phyloP scores from a whole-genome alignment of 805 yeast genomes.

The Barnettozyma californica region DNA sequence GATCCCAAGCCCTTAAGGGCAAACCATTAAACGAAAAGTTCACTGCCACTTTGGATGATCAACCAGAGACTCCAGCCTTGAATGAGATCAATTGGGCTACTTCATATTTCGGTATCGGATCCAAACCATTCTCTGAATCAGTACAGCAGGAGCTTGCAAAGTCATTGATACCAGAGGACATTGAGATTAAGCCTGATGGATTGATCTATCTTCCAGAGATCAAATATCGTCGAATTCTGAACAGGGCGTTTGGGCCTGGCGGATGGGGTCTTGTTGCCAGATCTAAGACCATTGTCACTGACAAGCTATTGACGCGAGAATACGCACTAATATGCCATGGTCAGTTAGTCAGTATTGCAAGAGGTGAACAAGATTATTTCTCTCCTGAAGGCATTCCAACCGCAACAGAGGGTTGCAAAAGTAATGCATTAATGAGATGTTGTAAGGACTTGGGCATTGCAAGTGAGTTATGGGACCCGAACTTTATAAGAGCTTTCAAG shows the following conservation, averaged over 20 bases:
- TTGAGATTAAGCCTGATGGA: constrained; percentile 96
- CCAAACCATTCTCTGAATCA: constrained; percentile 62
- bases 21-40: constrained; percentile 16
- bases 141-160: constrained; percentile 56
- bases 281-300: constrained; percentile 73
- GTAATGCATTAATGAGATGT: constrained; percentile 95
- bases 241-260: constrained; percentile 94
- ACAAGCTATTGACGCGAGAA: constrained; percentile 77
- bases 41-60: constrained; percentile 19
- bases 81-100: constrained; percentile 66
- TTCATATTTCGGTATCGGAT: constrained; percentile 82
- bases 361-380: constrained; percentile 95
- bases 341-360: constrained; percentile 80
- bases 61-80: constrained; percentile 13
- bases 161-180: constrained; percentile 61
- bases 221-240: constrained; percentile 84
- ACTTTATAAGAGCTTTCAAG: constrained; percentile 70
- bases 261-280: constrained; percentile 98
- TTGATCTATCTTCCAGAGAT: constrained; percentile 89
- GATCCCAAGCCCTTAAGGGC: constrained; percentile 13
- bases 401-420: constrained; percentile 95
- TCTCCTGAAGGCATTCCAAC: constrained; percentile 84
- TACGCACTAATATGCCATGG: constrained; percentile 87
- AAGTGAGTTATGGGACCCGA: constrained; percentile 96
- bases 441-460: constrained; percentile 97